These are phyloP conservation scores for Phialophora chinensis DNA, from an alignment of 2,329 filamentous ascomycete species.

Conservation along the genomic window DNA sequence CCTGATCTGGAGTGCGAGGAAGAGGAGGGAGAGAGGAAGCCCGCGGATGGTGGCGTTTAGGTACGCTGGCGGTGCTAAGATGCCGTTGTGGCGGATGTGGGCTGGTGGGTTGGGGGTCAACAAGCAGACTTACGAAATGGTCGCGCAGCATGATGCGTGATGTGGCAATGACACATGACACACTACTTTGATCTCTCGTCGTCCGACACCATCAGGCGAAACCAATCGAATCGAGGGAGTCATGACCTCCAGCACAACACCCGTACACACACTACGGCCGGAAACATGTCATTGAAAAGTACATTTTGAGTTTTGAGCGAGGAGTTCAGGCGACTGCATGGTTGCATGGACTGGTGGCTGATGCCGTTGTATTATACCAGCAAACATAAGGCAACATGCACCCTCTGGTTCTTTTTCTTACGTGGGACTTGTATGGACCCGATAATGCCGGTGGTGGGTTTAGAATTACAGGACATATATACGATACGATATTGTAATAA, in stretches of 20 bases:
- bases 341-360: neutral
- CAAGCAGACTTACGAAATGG: slow-evolving; percentile 30
- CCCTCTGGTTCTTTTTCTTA: neutral
- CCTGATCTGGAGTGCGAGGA: slow-evolving; percentile 45
- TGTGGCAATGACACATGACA: neutral
- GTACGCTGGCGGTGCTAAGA: slow-evolving; percentile 18
- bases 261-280: neutral
- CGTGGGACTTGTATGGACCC: neutral
- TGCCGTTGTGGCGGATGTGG: slow-evolving; percentile 34
- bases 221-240: neutral
- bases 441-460: neutral
- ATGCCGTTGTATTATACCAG: neutral
- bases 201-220: neutral
- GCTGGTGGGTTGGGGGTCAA: slow-evolving; percentile 19
- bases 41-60: slow-evolving; percentile 25
- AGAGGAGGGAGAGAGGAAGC: slow-evolving; percentile 21
- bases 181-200: neutral
- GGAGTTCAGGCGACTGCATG: neutral
- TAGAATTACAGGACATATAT: neutral
- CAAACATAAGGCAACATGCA: neutral
- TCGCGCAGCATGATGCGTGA: slow-evolving; percentile 37
- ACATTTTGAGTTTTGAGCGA: neutral
- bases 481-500: neutral
- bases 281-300: neutral
- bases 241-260: neutral